Conservation (phyloP, 495 filamentous ascomycete genomes). For the Penicillium bialowiezense region DNA sequence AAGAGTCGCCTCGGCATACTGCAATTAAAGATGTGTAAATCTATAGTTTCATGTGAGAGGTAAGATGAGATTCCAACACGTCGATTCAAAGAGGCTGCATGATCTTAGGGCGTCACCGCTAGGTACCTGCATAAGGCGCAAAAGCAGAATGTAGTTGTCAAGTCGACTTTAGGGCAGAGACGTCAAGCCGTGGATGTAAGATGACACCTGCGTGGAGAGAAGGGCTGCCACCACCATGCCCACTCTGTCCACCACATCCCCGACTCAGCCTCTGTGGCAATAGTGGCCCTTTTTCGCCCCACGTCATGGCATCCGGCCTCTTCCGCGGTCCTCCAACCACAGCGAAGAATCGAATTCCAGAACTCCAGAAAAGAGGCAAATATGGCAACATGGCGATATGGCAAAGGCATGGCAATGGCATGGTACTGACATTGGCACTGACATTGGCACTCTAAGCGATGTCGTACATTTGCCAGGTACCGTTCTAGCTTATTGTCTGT, state of each 20-base stretch:
- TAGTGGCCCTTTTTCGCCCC: not conserved
- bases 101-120: constrained; percentile 7
- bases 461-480: not conserved
- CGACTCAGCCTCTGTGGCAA: no score
- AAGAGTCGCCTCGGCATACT: not conserved
- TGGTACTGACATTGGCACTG: not conserved
- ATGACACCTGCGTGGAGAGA: constrained; percentile 7
- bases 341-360: not conserved
- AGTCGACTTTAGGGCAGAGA: no score
- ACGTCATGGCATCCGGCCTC: constrained; percentile 13
- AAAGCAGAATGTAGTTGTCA: not conserved
- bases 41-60: no score
- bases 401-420: no score
- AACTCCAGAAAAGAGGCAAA: no score
- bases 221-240: not conserved
- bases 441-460: constrained; percentile 3
- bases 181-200: not conserved
- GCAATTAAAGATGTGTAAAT: no score
- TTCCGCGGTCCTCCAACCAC: constrained; percentile 14
- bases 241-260: no score
- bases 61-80: not conserved
- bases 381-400: not conserved
- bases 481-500: not conserved
- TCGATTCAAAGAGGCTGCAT: not conserved
- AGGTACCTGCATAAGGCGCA: not conserved